A percentile compares a stretch with the other conserved stretches of the same genome.
Conservation (phyloP, 495 filamentous ascomycete genomes). For the Glonium stellatum region DNA sequence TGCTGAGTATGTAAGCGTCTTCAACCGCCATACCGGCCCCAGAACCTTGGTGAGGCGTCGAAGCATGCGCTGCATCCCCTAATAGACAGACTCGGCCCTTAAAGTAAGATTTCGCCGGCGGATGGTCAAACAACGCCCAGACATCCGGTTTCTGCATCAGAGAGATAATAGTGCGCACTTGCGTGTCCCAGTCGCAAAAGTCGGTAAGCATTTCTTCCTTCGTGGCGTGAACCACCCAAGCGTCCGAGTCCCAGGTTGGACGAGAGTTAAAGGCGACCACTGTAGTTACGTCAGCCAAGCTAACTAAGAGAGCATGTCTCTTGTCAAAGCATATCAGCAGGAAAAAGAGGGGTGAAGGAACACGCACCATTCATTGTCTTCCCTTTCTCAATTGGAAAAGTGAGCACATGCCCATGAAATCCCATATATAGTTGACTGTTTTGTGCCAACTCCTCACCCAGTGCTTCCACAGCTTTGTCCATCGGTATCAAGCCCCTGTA, state of each 20-base stretch:
- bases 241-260: constrained; percentile 43
- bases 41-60: constrained; percentile 62
- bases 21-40: constrained; percentile 65
- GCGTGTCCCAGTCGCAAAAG: constrained; percentile 48
- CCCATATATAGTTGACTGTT: constrained; percentile 55
- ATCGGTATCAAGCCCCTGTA: constrained; percentile 58
- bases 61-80: constrained; percentile 65
- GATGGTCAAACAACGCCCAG: constrained; percentile 60
- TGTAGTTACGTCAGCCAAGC: neutral
- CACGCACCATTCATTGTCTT: constrained; percentile 49
- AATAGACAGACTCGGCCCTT: constrained; percentile 51
- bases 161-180: constrained; percentile 42
- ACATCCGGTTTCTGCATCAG: constrained; percentile 35
- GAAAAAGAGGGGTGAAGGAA: neutral
- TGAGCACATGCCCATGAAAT: constrained; percentile 51
- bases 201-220: constrained; percentile 52
- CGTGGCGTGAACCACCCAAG: constrained; percentile 51
- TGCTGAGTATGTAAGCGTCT: constrained; percentile 54
- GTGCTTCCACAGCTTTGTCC: constrained; percentile 45
- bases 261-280: constrained; percentile 43
- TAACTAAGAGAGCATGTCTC: too few species aligned
- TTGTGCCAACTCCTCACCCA: constrained; percentile 46
- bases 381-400: constrained; percentile 59
- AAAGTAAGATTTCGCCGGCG: constrained; percentile 48
- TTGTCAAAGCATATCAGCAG: neutral